Base-by-base conservation (phyloP, 208 protist species). In the Trypanosoma theileri region DNA sequence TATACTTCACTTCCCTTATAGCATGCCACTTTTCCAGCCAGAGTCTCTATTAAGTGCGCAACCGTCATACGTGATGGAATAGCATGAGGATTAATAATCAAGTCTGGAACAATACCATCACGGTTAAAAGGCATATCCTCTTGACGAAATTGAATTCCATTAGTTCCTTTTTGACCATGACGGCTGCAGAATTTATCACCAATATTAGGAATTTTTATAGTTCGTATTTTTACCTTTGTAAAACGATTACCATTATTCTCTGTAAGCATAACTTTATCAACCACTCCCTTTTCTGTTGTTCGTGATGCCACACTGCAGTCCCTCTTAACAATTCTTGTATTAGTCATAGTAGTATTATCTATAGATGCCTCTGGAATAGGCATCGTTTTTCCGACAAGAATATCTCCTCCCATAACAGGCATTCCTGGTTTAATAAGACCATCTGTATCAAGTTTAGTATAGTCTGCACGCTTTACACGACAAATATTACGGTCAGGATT, bases 41-140 rank as follows among this genome's bases (percentile, higher is more conserved):
- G 72, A 57, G 95, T 98, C 73, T 99, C 98, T 46, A 91, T 85
- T 13, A 97, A 53, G 28, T 99, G 97, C 19, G 97, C 98, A 70
- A 99, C 96, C 14, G 98, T 99, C 98, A 99, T 99, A 70, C 98
- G 95, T 19, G 94, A 98, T 8, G 98, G 98, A 75, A 99, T 98
- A 73, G 97, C 98, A 71, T 99, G 98, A 22, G 98, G 98, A 79
- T 99, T 99, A 48, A 99, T 95, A 73, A 99, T 98, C 56, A 99
- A 96, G 83, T 99, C 98, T 4, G 98, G 98, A 17, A 80, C 80
- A 62, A 99, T 96, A 52, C 98, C 98, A 59, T 98, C 83, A 10
- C 60, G 17, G 46, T 89, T 98, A 73, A 96, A 99, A 48, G 98
- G 98, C 79, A 99, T 89, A 81, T 99, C 98, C 71, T 99, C 98